These are phyloP conservation scores for Epichloe amarillans DNA, from an alignment of 2,329 filamentous ascomycete species.

Conservation along the genomic window DNA sequence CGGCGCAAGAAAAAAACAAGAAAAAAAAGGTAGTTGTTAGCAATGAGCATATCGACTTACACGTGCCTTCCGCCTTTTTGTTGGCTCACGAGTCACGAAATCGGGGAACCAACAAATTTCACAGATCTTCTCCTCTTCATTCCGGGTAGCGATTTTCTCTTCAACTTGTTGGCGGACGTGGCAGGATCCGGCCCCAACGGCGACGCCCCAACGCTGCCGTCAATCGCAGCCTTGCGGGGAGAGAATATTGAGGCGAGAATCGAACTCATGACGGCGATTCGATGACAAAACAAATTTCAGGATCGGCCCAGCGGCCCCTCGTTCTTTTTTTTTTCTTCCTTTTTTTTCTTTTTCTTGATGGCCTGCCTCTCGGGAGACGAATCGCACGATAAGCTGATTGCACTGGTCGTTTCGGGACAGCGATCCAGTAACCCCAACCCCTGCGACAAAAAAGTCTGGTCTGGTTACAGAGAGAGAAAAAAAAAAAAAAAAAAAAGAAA, in stretches of 20 bases:
- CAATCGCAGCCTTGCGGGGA: background rate
- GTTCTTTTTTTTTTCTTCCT: too few species aligned
- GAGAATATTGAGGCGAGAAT: constrained; percentile 3
- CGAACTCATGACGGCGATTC: constrained; percentile 1
- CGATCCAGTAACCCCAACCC: too few species aligned
- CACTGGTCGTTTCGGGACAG: too few species aligned
- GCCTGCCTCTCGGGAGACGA: background rate
- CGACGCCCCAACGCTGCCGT: background rate
- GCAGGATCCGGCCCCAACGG: background rate
- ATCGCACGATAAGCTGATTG: background rate
- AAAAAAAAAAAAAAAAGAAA: too few species aligned
- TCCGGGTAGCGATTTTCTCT: constrained; percentile 1
- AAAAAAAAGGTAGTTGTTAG: background rate
- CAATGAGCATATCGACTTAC: background rate
- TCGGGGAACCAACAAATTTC: background rate
- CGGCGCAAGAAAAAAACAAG: background rate
- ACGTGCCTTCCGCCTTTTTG: background rate
- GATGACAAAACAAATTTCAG: background rate
- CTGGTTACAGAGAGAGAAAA: too few species aligned
- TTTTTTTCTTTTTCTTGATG: background rate
- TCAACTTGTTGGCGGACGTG: background rate
- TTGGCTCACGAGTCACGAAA: background rate
- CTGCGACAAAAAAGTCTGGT: too few species aligned
- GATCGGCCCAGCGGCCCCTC: background rate
- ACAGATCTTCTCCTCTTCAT: background rate